Conservation (phyloP, 106 monocot species). For the Allium cepa region DNA sequence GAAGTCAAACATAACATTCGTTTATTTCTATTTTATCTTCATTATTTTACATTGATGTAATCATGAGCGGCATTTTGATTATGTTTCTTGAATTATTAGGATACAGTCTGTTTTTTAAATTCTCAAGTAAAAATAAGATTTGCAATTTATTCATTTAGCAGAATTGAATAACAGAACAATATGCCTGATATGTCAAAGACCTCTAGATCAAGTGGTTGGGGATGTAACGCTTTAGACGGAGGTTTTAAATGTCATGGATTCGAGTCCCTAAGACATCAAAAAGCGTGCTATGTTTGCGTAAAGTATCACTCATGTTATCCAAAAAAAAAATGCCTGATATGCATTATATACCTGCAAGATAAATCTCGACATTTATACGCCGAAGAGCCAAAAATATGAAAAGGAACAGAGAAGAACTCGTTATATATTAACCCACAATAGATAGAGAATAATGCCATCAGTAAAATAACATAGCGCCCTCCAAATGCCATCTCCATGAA, state of each 20-base stretch:
- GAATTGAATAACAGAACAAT: neutral
- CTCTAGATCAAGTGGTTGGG: neutral
- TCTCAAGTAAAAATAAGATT: neutral
- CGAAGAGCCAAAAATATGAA: constrained; percentile 87
- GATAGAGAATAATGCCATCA: constrained; percentile 98
- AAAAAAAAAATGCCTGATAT: neutral
- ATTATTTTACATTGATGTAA: too few species aligned
- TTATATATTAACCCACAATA: constrained; percentile 98
- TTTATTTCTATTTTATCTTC: too few species aligned
- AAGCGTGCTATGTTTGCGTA: too few species aligned
- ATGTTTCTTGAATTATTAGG: too few species aligned
- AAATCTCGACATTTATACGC: constrained; percentile 86
- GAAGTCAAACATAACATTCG: too few species aligned
- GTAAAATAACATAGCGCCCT: constrained; percentile 87
- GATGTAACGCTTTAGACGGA: too few species aligned
- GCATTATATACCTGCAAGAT: constrained; percentile 48
- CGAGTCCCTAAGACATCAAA: neutral
- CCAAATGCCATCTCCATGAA: constrained; percentile 99
- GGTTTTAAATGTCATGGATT: too few species aligned
- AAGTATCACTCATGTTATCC: too few species aligned
- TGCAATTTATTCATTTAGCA: neutral
- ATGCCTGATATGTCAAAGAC: neutral
- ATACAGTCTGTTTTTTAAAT: neutral
- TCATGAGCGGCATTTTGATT: too few species aligned
- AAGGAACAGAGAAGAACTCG: constrained; percentile 96